Evolutionary conservation across 129 eudicot genomes (phyloP).

Genomic region (Chrysanthemum lavandulifolium): DNA sequence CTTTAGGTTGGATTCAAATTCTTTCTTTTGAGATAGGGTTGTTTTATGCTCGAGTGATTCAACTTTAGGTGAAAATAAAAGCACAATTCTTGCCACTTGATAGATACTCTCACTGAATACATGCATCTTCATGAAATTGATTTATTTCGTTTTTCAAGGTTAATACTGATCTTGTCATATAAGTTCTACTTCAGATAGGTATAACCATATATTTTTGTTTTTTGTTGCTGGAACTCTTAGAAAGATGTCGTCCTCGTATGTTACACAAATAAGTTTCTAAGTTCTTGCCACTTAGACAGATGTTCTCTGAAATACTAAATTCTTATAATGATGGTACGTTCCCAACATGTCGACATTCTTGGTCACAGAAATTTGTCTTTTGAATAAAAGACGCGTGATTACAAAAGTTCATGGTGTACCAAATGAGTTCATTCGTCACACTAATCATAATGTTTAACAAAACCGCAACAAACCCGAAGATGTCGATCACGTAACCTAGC

Average conservation of each 20-base stretch:
- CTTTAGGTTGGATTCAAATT: slow-evolving; percentile 39
- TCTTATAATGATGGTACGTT: not conserved
- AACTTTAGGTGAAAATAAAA: slow-evolving; percentile 38
- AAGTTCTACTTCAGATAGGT: not conserved
- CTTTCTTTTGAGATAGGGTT: slow-evolving; percentile 46
- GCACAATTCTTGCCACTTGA: slow-evolving; percentile 36
- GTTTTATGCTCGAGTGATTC: slow-evolving; percentile 43
- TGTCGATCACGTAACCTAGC: no score
- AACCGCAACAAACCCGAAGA: no score
- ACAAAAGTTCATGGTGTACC: slow-evolving; percentile 23
- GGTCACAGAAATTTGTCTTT: slow-evolving; percentile 16
- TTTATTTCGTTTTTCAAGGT: not conserved
- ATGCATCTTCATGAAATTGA: slow-evolving; percentile 6
- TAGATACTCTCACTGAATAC: slow-evolving; percentile 20
- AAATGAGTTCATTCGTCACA: slow-evolving; percentile 22
- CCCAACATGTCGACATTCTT: slow-evolving; percentile 18
- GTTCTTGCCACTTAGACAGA: not conserved
- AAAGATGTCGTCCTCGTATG: no score
- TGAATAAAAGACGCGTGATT: slow-evolving; percentile 17
- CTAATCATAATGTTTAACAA: slow-evolving; percentile 10
- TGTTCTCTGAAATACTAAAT: not conserved
- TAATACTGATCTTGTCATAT: not conserved
- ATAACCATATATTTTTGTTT: no score
- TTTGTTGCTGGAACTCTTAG: no score
- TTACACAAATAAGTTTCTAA: no score